A percentile compares a stretch with the other conserved stretches of the same genome.
Evolutionary conservation across 768 basidiomycete species (phyloP).

Genomic region (Suillus hirtellus): DNA sequence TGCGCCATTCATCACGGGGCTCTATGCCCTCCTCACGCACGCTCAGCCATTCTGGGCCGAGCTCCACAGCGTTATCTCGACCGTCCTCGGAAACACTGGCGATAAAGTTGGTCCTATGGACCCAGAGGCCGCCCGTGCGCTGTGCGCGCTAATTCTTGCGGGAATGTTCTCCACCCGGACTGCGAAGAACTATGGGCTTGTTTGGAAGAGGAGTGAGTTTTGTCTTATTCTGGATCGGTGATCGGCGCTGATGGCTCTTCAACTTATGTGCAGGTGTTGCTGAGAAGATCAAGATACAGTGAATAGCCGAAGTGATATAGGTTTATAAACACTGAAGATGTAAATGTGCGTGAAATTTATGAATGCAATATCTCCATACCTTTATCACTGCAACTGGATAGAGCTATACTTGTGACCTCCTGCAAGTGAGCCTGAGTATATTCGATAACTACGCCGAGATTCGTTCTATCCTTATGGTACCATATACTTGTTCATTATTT

Average conservation of each 20-base stretch:
- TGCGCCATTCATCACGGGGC: constrained; percentile 71
- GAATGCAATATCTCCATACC: neutral
- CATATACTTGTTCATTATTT: no score
- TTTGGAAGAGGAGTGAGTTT: constrained; percentile 21
- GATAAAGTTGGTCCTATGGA: constrained; percentile 50
- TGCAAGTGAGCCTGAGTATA: no score
- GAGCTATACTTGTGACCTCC: no score
- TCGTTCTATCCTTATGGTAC: no score
- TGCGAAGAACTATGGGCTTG: constrained; percentile 57
- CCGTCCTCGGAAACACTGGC: constrained; percentile 43
- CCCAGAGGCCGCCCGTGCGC: constrained; percentile 64
- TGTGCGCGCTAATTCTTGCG: constrained; percentile 67
- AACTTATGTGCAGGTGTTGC: constrained; percentile 11
- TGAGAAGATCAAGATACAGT: constrained; percentile 32
- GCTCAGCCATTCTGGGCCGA: constrained; percentile 85
- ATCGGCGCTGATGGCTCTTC: neutral
- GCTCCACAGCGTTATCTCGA: constrained; percentile 47
- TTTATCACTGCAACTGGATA: no score
- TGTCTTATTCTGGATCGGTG: neutral
- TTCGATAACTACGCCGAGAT: no score
- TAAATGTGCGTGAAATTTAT: neutral
- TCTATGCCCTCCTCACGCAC: constrained; percentile 83
- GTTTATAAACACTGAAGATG: neutral
- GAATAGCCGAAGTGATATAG: neutral
- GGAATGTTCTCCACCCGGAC: constrained; percentile 63